These are phyloP conservation scores for Tolypocladium album DNA, from an alignment of 2,329 filamentous ascomycete species.

Conservation along the genomic window DNA sequence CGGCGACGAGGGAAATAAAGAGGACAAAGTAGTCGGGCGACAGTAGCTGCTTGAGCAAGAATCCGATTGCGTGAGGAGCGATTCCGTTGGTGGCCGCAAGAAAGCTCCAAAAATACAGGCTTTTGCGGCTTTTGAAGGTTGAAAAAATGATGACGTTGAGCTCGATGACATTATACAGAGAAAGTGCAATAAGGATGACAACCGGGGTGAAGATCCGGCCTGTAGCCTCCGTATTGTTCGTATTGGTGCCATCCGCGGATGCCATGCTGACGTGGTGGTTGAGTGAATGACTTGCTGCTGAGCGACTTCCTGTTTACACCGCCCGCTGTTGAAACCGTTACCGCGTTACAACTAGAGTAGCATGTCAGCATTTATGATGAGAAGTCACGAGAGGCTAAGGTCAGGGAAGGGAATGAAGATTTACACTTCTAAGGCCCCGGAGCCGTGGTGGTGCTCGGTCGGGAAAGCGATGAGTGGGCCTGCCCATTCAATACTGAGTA, in stretches of 20 bases:
- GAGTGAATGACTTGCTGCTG: background rate
- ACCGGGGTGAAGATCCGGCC: background rate
- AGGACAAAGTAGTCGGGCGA: conserved; percentile 4
- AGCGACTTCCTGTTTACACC: background rate
- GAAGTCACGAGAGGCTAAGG: background rate
- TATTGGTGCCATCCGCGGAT: background rate
- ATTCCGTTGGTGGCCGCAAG: conserved; percentile 20
- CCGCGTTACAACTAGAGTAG: background rate
- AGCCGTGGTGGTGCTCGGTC: background rate
- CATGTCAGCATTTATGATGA: background rate
- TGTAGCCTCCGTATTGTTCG: background rate
- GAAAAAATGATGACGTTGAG: conserved; percentile 18
- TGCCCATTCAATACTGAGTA: background rate
- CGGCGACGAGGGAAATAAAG: conserved; percentile 10
- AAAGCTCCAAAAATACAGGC: conserved; percentile 29
- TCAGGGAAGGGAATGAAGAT: background rate
- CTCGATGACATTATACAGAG: conserved; percentile 19
- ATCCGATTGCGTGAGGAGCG: conserved; percentile 28
- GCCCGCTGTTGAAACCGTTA: background rate
- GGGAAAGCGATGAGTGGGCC: background rate
- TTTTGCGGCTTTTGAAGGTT: conserved; percentile 17
- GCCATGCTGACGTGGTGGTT: background rate
- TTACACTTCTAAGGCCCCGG: background rate
- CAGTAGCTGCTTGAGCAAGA: conserved; percentile 29
- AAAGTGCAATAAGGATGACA: background rate